Base-by-base conservation (phyloP, 164 flowering plant genomes). In the Euptelea pleiosperma region DNA sequence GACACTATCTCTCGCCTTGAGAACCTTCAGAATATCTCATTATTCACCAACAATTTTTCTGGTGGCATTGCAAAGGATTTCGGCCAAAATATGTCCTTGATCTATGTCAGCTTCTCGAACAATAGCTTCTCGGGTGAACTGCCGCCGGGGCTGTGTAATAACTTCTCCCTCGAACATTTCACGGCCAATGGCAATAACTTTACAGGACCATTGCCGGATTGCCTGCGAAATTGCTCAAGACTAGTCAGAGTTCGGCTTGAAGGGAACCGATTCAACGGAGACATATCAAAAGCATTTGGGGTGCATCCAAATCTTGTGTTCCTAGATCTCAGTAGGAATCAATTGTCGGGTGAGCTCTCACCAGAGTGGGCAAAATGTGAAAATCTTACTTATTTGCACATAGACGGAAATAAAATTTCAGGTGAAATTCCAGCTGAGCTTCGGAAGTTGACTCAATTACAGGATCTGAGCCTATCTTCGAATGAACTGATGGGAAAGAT, bases 121-220 rank as follows among this genome's bases (percentile, higher is more conserved):
- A 87, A 87, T 67, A 78, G 73, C 57, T 87, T 87, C 64, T 45
- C 81, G 0, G 95, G 95, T 16, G 62, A 73, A 47, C 36, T 85
- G 71, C 95, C 95, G 4, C 75, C 81, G 4, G 47, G 66, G 42
- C 24, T 87, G 11, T 83, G 95, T 64, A 75, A 63, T n/a, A 73
- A 80, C 19, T 59, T 75, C n/a, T 14, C 40, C 15, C 70, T 84
- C 25, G 25, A 52, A 18, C 21, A 58, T 1, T 57, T 87, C 5
- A 74, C 85, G 1, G 82, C 63, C 0, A 73, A 75, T 46, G 56
- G 47, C 2, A 87, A 85, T 66, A 70, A 65, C 24, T 76, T 87
- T 33, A 62, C 77, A 0, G 95, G 91, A 36, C 54, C 70, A 29
- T 24, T 87, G 64, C 94, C 94, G 3, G 60, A 60, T 19, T 77